Base-by-base conservation (phyloP, 2,329 filamentous ascomycete genomes). In the Trichophaea hybrida region DNA sequence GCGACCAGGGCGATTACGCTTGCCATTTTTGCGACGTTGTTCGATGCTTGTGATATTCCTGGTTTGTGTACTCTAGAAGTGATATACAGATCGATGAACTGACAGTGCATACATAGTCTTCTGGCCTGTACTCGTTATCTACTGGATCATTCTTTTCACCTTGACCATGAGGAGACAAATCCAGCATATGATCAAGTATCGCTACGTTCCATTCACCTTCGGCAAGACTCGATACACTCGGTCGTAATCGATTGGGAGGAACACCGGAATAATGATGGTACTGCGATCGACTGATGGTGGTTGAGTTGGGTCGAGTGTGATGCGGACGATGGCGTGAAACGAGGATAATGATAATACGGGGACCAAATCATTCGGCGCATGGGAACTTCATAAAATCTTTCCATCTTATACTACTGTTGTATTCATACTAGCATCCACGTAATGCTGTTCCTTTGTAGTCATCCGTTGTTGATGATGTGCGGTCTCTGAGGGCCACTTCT, bases 141-240 rank as follows among this genome's bases (percentile, higher is more conserved):
- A 98, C 77, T 98, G 93, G 91, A 79, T 98, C 72, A 94, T 98
- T 71, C 78, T 98, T 63, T 96, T 98, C 71, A 80, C 89, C 69
- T 76, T 98, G 74, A 98, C 93, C 59, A 98, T 98, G 93, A 83
- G 93, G 74, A 88, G 93, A 78, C 93, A 98, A 76, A 98, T 98
- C 69, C 93, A 98, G 77, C 93, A 97, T 76, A 98, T 98, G 93
- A 91, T 98, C 80, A 98, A 97, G 78, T 98, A 97, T 78, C 88
- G 91, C 75, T 98, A 95, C 72, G 89, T 95, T 34, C 89, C 90
- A 44, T 95, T 96, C 76, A 84, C 87, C 44, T 82, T 94, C 66
- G 90, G 90, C 74, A 96, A 96, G 81, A 79, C 86, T 65, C 83
- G 81, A 71, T 94, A 93, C 73, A 76, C 74, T 71, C 58, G 66